Evolutionary conservation across 805 yeast species (phyloP), one percentile per base, ranked within the genome.

Genomic region (Candida boleticola): DNA sequence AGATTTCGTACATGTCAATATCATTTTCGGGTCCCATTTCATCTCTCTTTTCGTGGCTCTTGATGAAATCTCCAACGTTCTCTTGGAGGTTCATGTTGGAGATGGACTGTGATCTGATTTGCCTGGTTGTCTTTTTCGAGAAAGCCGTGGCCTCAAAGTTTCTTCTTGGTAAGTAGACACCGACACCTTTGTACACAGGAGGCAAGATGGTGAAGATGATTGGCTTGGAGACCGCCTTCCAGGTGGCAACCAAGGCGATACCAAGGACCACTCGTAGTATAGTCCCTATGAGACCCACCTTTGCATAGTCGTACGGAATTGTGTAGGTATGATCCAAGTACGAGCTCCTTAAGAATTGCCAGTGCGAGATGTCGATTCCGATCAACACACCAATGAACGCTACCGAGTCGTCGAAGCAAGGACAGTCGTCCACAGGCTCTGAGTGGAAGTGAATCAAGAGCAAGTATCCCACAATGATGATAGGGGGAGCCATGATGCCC

Each of bases 341-440:
- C 22, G 11, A 18, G 18, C 35, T 31, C 5, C 21, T 16, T n/a
- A 69, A 61, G 18, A 29, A 22, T 9, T 61, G 46, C 80, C 84
- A 81, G 51, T 76, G 79, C 16, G 82, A 73, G 20, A 84, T 48
- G 47, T 85, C 93, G 5, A 85, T 52, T 0, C 99, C 99, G 34
- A 81, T 66, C 13, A 89, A 69, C 33, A 90, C 97, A 3, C 96
- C 96, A 40, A 90, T 68, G 54, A 92, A 92, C 4, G 98, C 95
- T 23, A 92, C 96, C 16, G 89, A 80, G 59, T 92, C 99, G 55
- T 90, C 97, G 57, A 84, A 92, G 60, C 99, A 93, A 1, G 99
- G 99, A 57, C 99, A 92, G 50, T 83, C 85, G 53, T 93, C 99
- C 17, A 85, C 81, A 1, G 98, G 98, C 44, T 76, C 79, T 0